Evolutionary conservation across 1,139 yeast species (phyloP).

Genomic region (Pichia sp.): DNA sequence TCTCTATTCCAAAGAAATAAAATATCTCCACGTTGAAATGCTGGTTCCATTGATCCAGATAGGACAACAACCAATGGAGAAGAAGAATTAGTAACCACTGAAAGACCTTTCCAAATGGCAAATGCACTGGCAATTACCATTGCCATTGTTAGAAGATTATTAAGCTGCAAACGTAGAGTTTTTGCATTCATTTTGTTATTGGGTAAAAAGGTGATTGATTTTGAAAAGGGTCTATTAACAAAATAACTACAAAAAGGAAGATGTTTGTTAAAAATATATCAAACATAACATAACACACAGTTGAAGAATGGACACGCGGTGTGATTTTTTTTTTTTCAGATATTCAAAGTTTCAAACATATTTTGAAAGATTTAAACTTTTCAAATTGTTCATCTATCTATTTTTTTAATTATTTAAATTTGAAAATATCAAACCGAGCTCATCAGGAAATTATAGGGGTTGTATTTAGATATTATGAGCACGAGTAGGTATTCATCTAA

Average conservation of each 20-base stretch:
- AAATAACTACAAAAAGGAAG: too few species aligned
- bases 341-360: too few species aligned
- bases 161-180: constrained; percentile 25
- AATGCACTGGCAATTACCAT: constrained; percentile 84
- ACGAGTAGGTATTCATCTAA: constrained; percentile 30
- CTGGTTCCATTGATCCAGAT: constrained; percentile 99
- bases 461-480: constrained; percentile 18
- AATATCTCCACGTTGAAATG: constrained; percentile 96
- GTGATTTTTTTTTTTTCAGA: constrained; percentile 33
- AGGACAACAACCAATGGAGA: constrained; percentile 96
- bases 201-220: too few species aligned
- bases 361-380: too few species aligned
- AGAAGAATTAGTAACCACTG: constrained; percentile 72
- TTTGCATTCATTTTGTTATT: constrained; percentile 23
- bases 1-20: constrained; percentile 87
- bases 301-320: too few species aligned
- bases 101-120: constrained; percentile 84
- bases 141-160: constrained; percentile 56
- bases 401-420: too few species aligned
- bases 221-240: too few species aligned
- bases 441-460: too few species aligned
- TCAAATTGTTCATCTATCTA: too few species aligned
- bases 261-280: too few species aligned
- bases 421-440: too few species aligned
- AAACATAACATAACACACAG: too few species aligned